These are phyloP conservation scores for Kuraishia hungarica DNA, from an alignment of 805 yeast genomes.

Conservation along the genomic window DNA sequence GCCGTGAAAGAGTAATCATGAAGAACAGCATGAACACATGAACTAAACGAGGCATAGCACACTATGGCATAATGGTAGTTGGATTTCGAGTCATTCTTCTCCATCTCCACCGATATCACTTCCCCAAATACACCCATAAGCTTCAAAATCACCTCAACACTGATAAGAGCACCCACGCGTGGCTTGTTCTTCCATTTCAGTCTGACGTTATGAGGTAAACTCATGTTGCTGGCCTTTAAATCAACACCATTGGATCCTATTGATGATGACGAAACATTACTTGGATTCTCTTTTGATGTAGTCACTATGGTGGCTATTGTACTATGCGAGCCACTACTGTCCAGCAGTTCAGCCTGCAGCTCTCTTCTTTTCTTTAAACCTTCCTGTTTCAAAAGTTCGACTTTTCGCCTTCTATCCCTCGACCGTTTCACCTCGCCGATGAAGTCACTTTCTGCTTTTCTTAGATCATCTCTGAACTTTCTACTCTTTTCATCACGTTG, in stretches of 20 bases:
- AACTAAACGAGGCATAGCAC: constrained; percentile 17
- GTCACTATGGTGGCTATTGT: neutral
- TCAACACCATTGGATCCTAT: neutral
- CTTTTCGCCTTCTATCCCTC: constrained; percentile 7
- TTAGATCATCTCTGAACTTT: constrained; percentile 19
- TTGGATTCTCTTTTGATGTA: neutral
- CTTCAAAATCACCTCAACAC: constrained; percentile 21
- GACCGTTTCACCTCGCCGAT: constrained; percentile 8
- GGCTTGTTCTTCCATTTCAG: constrained; percentile 39
- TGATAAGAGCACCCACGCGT: constrained; percentile 23
- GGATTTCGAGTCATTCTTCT: constrained; percentile 6
- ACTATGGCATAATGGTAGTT: constrained; percentile 31
- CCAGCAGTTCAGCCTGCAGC: constrained; percentile 5
- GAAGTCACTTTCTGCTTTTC: constrained; percentile 20
- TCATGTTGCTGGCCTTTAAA: neutral
- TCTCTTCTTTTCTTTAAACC: constrained; percentile 9
- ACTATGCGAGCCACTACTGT: neutral
- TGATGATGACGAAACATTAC: neutral
- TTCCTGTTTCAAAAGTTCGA: constrained; percentile 11
- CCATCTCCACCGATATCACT: constrained; percentile 12
- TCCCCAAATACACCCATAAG: constrained; percentile 41
- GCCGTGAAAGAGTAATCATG: constrained; percentile 32
- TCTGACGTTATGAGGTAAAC: constrained; percentile 13
- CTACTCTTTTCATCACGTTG: constrained; percentile 7
- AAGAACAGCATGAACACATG: constrained; percentile 25